phyloP scores from a whole-genome alignment of 2,329 filamentous ascomycete species.

The Orbilia oligospora region DNA sequence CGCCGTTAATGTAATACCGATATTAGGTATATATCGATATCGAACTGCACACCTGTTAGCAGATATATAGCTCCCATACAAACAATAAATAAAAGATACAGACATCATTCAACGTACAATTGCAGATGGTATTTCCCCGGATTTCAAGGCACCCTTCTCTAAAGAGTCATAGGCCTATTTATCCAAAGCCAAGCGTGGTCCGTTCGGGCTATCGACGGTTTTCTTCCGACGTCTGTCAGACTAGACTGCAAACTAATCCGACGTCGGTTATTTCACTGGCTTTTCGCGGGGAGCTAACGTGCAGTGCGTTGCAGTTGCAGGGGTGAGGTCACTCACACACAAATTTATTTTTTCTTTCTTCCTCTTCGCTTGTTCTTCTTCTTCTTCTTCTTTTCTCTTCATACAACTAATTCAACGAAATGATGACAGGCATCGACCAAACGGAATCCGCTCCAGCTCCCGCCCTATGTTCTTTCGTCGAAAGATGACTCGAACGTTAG shows the following conservation, averaged over 20 bases:
- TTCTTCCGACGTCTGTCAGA: slow-evolving; percentile 47
- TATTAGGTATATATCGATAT: no score
- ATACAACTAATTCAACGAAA: slow-evolving; percentile 62
- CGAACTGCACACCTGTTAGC: slow-evolving; percentile 2
- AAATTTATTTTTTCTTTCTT: slow-evolving; percentile 32
- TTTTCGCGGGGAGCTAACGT: slow-evolving; percentile 27
- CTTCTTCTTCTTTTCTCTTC: slow-evolving; percentile 46
- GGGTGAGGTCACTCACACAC: slow-evolving; percentile 21
- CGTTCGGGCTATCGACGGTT: slow-evolving; percentile 59
- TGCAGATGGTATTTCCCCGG: slow-evolving; percentile 1
- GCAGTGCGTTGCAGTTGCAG: slow-evolving; percentile 15
- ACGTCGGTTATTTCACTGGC: slow-evolving; percentile 38
- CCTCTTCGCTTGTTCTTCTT: slow-evolving; percentile 18
- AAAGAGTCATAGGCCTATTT: slow-evolving; percentile 41
- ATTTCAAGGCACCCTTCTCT: slow-evolving; percentile 3
- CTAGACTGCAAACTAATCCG: neutral
- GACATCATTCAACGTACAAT: slow-evolving; percentile 19
- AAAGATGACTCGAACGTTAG: slow-evolving; percentile 50
- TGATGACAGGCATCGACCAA: slow-evolving; percentile 59
- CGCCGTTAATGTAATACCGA: slow-evolving; percentile 12
- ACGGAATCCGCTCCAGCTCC: slow-evolving; percentile 58
- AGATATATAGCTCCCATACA: neutral
- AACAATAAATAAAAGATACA: neutral
- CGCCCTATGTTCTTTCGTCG: slow-evolving; percentile 54
- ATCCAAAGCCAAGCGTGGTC: slow-evolving; percentile 58